Evolutionary conservation across 2,329 filamentous ascomycete genomes (phyloP), one percentile per base, ranked within the genome.

Genomic region (Ceratocystis variospora): DNA sequence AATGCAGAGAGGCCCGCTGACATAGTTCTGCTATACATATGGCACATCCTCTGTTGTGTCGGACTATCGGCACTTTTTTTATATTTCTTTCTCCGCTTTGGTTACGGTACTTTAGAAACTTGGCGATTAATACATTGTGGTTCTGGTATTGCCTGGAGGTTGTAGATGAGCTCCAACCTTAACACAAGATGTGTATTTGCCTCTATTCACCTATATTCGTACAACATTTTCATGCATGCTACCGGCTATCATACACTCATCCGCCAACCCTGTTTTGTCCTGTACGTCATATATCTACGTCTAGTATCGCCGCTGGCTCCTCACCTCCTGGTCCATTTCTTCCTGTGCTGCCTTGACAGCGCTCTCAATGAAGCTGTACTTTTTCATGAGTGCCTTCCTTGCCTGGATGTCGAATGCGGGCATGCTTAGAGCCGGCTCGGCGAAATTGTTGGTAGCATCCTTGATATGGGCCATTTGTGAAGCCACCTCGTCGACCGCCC

Each of bases 401-500:
- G 50, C 50, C 46, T 55, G 46, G 5, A 61, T 46, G 25, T 68
- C 63, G 15, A 65, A 59, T 6, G 22, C 50, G 12, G 61, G 44
- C 59, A 57, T 28, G 33, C 33, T 28, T 8, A 65, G n/a, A 19
- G 63, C 46, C 2, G 59, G 59, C 41, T 68, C 66, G 5, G 66
- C 66, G 28, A 68, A 63, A 5, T 53, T 63, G 48, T 50, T 37
- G n/a, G 19, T 4, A 4, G 46, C 41, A 6, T 41, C n/a, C 44
- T 57, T 65, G 33, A 66, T n/a, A 1, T 10, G 17, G 1, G 28
- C 57, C 37, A 68, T 59, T 3, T 68, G 63, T 17, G 6, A n/a
- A 6, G 64, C 55, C 5, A 68, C 62, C 28, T 61, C 46, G 8
- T 68, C 57, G 15, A 68, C 19, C 7, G 64, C 63, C 3, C 22